Evolutionary conservation across 2,329 filamentous ascomycete species (phyloP).

Genomic region (Albifimbria verrucaria): DNA sequence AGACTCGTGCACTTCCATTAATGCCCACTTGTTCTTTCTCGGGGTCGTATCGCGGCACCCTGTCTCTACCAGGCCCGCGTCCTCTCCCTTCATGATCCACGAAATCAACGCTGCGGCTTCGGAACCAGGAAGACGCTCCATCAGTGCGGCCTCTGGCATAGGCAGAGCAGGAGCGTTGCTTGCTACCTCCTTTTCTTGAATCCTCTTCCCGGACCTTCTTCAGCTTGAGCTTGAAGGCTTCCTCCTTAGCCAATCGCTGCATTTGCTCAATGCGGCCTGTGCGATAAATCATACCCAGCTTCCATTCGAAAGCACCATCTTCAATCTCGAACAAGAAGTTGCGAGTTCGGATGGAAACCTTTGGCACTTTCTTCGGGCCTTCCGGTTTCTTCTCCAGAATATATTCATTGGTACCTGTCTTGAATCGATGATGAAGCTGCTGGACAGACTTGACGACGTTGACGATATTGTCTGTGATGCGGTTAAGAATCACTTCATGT

Average conservation of each 20-base stretch:
- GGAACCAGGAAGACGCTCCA: constrained; percentile 30
- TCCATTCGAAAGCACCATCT: constrained; percentile 97
- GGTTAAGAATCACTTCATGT: constrained; percentile 85
- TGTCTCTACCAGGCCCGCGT: constrained; percentile 31
- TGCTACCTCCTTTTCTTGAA: constrained; percentile 48
- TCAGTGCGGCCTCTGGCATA: constrained; percentile 34
- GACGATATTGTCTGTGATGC: constrained; percentile 88
- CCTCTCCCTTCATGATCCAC: constrained; percentile 25
- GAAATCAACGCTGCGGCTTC: constrained; percentile 57
- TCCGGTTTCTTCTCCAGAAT: constrained; percentile 83
- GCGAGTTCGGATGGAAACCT: constrained; percentile 76
- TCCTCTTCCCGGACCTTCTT: constrained; percentile 79
- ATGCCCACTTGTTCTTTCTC: constrained; percentile 65
- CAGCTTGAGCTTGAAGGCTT: constrained; percentile 83
- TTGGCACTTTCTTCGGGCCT: constrained; percentile 80
- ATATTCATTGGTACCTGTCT: constrained; percentile 83
- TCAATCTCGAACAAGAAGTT: constrained; percentile 89
- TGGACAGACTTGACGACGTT: constrained; percentile 84
- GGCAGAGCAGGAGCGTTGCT: constrained; percentile 53
- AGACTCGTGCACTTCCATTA: constrained; percentile 67
- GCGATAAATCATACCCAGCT: constrained; percentile 89
- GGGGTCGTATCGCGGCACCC: constrained; percentile 70
- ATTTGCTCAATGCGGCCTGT: constrained; percentile 84
- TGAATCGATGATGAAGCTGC: constrained; percentile 91
- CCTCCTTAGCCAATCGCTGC: constrained; percentile 83